A percentile compares a stretch with the other conserved stretches of the same genome.
phyloP scores from a whole-genome alignment of 192 early-diverging fungal species.

The Coemansia sp. region DNA sequence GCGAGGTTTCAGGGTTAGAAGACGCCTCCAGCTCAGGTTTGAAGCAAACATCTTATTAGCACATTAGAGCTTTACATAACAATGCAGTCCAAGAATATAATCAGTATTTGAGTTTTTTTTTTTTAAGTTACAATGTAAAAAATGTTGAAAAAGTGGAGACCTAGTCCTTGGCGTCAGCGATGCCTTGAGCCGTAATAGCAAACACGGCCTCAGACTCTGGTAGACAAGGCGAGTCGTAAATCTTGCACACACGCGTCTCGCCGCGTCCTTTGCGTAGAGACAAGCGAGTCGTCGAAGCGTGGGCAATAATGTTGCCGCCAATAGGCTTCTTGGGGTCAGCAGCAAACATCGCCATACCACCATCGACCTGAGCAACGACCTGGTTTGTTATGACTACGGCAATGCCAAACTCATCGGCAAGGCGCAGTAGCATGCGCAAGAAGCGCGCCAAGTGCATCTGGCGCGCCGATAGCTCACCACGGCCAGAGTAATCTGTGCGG shows the following conservation, averaged over 20 bases:
- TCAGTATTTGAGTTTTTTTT: neutral
- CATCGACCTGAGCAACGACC: conserved; percentile 94
- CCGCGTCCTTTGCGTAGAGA: conserved; percentile 91
- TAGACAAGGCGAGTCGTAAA: conserved; percentile 96
- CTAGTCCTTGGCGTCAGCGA: conserved; percentile 84
- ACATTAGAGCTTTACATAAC: neutral
- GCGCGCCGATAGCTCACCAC: conserved; percentile 92
- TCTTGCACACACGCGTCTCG: conserved; percentile 93
- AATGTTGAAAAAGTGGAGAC: neutral
- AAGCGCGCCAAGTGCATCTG: conserved; percentile 96
- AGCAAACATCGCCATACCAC: conserved; percentile 84
- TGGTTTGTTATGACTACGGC: conserved; percentile 99
- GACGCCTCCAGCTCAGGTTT: too few species aligned
- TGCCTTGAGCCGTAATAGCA: conserved; percentile 88
- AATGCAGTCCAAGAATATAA: neutral
- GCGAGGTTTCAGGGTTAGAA: too few species aligned
- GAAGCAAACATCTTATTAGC: too few species aligned
- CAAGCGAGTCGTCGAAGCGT: conserved; percentile 94
- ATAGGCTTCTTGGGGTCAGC: conserved; percentile 95
- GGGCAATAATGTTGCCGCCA: conserved; percentile 98
- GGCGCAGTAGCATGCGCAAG: conserved; percentile 77
- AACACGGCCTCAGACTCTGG: conserved; percentile 93
- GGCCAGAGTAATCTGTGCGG: conserved; percentile 94
- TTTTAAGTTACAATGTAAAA: neutral
- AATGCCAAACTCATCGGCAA: conserved; percentile 98